Percentiles rank a stretch among this genome's conserved stretches.
These are phyloP conservation scores for Cladobotryum mycophilum DNA, from an alignment of 2,329 filamentous ascomycete genomes.

Conservation along the genomic window DNA sequence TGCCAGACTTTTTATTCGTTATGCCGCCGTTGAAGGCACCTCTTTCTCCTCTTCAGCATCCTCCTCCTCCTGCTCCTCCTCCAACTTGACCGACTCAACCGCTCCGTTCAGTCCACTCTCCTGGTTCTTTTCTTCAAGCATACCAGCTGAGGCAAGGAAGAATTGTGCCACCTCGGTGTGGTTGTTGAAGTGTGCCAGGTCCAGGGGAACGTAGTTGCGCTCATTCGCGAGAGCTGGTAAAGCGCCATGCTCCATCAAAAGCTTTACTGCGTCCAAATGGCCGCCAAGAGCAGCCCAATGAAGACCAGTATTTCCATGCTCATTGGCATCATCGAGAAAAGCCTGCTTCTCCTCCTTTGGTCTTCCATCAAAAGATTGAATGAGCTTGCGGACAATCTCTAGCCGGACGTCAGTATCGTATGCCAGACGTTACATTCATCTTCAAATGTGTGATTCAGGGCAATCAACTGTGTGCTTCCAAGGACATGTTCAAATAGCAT, in stretches of 20 bases:
- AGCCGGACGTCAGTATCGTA: not conserved
- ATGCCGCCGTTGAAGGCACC: constrained; percentile 3
- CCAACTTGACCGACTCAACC: constrained; percentile 33
- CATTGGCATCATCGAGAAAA: constrained; percentile 65
- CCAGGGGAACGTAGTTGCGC: constrained; percentile 74
- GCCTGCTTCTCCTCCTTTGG: constrained; percentile 38
- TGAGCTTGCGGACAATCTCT: constrained; percentile 41
- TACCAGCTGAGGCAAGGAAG: constrained; percentile 45
- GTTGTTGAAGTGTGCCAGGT: constrained; percentile 65
- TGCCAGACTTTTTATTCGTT: not conserved
- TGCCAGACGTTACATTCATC: not conserved
- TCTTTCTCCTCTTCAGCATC: constrained; percentile 16
- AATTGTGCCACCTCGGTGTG: constrained; percentile 60
- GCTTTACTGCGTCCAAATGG: constrained; percentile 72
- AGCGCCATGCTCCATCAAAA: constrained; percentile 69
- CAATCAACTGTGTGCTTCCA: not conserved
- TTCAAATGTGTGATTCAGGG: not conserved
- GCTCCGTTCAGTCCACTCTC: constrained; percentile 36
- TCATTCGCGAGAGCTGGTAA: constrained; percentile 73
- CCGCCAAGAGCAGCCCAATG: constrained; percentile 94
- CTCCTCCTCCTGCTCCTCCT: constrained; percentile 27
- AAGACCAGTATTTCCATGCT: constrained; percentile 80
- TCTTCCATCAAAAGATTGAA: constrained; percentile 36
- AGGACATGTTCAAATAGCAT: constrained; percentile 21
- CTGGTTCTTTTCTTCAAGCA: constrained; percentile 42